These are phyloP conservation scores for Baudoinia panamericana DNA, from an alignment of 495 filamentous ascomycete species.

Conservation along the genomic window DNA sequence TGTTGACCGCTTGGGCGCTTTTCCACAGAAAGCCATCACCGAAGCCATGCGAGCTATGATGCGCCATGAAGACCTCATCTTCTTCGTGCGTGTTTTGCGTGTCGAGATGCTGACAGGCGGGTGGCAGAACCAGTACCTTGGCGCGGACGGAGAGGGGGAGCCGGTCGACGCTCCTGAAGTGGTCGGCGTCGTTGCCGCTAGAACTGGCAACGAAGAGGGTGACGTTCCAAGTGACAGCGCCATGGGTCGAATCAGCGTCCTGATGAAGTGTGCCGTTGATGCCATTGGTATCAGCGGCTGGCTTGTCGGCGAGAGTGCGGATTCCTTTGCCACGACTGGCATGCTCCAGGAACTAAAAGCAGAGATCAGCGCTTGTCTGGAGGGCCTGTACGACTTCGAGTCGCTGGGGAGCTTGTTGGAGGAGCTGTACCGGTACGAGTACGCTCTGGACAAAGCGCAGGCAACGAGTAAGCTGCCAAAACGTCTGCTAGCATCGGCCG, in stretches of 20 bases:
- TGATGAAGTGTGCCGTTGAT: constrained; percentile 68
- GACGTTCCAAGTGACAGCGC: constrained; percentile 20
- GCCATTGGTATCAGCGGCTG: constrained; percentile 73
- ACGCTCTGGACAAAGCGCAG: neutral
- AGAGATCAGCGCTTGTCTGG: constrained; percentile 14
- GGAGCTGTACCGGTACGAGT: constrained; percentile 11
- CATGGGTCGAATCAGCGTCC: constrained; percentile 40
- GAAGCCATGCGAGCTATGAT: constrained; percentile 52
- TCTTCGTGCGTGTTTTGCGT: constrained; percentile 60
- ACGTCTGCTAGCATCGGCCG: too few species aligned
- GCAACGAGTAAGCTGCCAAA: neutral
- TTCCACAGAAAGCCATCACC: constrained; percentile 43
- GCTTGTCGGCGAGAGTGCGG: constrained; percentile 40
- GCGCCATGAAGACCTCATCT: constrained; percentile 52
- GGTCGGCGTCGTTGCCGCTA: neutral
- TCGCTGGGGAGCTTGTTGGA: constrained; percentile 7
- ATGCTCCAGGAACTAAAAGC: constrained; percentile 9
- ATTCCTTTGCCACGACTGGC: neutral
- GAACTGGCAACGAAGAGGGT: neutral
- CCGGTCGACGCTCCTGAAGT: neutral
- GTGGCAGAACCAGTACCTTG: constrained; percentile 55
- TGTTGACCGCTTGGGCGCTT: constrained; percentile 52
- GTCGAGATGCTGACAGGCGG: constrained; percentile 49
- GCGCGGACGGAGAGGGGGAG: constrained; percentile 30
- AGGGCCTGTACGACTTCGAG: constrained; percentile 12